Conservation (phyloP, 345 rosid genomes). For the Orychophragmus violaceus region DNA sequence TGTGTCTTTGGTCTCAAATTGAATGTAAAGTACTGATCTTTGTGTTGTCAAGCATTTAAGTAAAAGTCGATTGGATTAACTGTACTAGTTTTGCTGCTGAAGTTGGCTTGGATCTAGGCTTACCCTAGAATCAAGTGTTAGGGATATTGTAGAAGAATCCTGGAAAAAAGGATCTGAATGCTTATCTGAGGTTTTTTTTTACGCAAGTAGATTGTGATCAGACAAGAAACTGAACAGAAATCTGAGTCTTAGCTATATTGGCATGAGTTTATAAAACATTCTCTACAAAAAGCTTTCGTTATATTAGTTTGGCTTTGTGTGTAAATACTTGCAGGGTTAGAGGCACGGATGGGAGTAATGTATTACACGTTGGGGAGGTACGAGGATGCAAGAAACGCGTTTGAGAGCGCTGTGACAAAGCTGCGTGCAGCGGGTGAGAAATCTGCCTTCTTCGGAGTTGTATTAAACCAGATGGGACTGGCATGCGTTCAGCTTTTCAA, state of each 20-base stretch:
- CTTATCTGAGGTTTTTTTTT: not conserved
- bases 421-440: slow-evolving; percentile 92
- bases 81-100: not conserved
- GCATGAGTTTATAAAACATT: not conserved
- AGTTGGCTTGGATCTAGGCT: not conserved
- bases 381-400: slow-evolving; percentile 83
- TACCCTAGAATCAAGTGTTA: not conserved
- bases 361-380: slow-evolving; percentile 81
- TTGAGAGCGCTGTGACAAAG: slow-evolving; percentile 76
- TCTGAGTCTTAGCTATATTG: not conserved
- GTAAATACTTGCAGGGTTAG: slow-evolving; percentile 47
- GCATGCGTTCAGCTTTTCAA: slow-evolving; percentile 97
- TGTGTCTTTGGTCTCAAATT: not conserved
- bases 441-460: slow-evolving; percentile 93
- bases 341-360: slow-evolving; percentile 99
- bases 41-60: not conserved
- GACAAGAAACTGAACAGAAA: not conserved
- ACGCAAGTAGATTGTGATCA: not conserved
- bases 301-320: not conserved
- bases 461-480: slow-evolving; percentile 98
- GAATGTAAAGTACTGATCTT: not conserved
- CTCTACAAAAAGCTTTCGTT: not conserved
- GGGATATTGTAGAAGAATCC: not conserved
- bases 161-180: not conserved
- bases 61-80: not conserved